Percentiles rank a stretch among this genome's conserved stretches.
Evolutionary conservation across 305 asterid species (phyloP).

Genomic region (Plantago coronopus): DNA sequence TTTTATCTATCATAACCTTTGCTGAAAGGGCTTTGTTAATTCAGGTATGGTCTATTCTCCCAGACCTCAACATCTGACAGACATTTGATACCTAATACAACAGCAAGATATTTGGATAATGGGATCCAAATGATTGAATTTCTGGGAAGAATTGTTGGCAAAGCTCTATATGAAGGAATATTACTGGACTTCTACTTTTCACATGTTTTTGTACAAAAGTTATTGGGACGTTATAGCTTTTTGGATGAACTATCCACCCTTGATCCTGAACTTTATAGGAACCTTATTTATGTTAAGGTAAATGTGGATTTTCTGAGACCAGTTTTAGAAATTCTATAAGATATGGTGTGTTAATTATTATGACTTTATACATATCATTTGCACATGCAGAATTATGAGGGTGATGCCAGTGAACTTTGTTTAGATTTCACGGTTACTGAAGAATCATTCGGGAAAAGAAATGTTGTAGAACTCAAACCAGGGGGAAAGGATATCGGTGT

Average conservation of each 20-base stretch:
- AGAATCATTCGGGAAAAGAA: conserved; percentile 72
- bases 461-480: conserved; percentile 80
- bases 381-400: conserved; percentile 79
- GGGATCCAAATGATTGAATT: conserved; percentile 88
- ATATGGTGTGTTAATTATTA: conserved; percentile 12
- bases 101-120: conserved; percentile 82
- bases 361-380: conserved; percentile 28
- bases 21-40: conserved; percentile 19
- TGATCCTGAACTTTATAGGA: conserved; percentile 88
- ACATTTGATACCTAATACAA: conserved; percentile 69
- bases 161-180: conserved; percentile 95
- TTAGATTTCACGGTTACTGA: conserved; percentile 95
- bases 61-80: conserved; percentile 86
- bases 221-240: conserved; percentile 93
- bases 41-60: conserved; percentile 84
- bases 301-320: conserved; percentile 15
- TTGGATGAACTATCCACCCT: conserved; percentile 90
- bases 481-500: conserved; percentile 82
- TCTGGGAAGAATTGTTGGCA: conserved; percentile 88
- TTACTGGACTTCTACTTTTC: conserved; percentile 86
- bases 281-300: conserved; percentile 94
- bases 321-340: background rate
- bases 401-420: conserved; percentile 71
- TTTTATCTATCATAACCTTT: conserved; percentile 11
- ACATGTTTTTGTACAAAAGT: conserved; percentile 88